Conservation (phyloP, 225 moss, liverwort and hornwort species). For the Takakia lepidozioides region DNA sequence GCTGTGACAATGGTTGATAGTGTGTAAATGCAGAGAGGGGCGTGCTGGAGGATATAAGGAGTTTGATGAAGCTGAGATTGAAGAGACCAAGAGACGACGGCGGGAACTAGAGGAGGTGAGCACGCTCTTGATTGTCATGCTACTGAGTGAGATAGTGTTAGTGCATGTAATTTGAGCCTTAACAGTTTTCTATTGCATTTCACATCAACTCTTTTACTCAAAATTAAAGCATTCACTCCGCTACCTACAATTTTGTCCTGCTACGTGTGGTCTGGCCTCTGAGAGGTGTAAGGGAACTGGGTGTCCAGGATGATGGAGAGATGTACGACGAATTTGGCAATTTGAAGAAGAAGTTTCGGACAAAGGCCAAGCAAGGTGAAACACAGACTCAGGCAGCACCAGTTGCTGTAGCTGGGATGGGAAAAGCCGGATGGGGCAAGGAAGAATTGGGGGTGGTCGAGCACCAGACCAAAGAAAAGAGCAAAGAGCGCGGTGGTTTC, state of each 20-base stretch:
- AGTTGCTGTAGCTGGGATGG: constrained; percentile 33
- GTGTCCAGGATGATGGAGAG: constrained; percentile 87
- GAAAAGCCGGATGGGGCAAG: constrained; percentile 74
- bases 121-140: background rate
- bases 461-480: constrained; percentile 46
- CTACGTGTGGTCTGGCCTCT: too few relatives aligned
- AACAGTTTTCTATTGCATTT: background rate
- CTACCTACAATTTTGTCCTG: too few relatives aligned
- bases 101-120: constrained; percentile 70
- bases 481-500: constrained; percentile 33
- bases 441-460: constrained; percentile 64
- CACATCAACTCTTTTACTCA: too few relatives aligned
- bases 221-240: too few relatives aligned
- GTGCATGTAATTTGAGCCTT: background rate
- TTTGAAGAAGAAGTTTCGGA: constrained; percentile 78
- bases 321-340: constrained; percentile 93
- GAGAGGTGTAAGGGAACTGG: too few relatives aligned
- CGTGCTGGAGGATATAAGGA: constrained; percentile 88
- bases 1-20: too few relatives aligned
- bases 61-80: constrained; percentile 85
- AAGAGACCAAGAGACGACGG: constrained; percentile 74
- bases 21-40: constrained; percentile 81
- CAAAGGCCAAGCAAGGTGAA: constrained; percentile 70
- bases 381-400: constrained; percentile 10
- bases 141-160: background rate